Evolutionary conservation across 331 rosid species (phyloP).

Genomic region (Quercus tomentella): DNA sequence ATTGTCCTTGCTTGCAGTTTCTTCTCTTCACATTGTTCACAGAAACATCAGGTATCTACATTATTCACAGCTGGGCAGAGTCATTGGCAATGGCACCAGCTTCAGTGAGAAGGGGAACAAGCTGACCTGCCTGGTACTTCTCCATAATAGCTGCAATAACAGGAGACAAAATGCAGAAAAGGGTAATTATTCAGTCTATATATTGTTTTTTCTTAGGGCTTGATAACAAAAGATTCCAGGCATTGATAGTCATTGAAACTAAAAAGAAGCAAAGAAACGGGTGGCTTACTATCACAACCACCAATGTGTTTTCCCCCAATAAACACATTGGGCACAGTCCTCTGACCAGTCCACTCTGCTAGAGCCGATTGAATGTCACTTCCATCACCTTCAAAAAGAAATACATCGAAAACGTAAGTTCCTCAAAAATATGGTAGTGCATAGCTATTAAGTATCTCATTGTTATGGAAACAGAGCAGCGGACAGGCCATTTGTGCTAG

Average conservation of each 20-base stretch:
- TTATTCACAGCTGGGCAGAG: slow-evolving; percentile 36
- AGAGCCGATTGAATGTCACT: slow-evolving; percentile 56
- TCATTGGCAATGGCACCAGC: slow-evolving; percentile 60
- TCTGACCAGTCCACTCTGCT: slow-evolving; percentile 67
- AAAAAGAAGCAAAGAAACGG: neutral
- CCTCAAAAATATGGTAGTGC: neutral
- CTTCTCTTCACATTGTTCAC: neutral
- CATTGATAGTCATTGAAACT: neutral
- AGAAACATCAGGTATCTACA: neutral
- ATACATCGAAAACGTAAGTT: neutral
- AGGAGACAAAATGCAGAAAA: neutral
- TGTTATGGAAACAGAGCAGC: neutral
- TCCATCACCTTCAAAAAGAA: slow-evolving; percentile 59
- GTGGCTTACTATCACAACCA: slow-evolving; percentile 73
- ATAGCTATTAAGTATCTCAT: neutral
- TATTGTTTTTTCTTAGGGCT: neutral
- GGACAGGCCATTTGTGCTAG: no score
- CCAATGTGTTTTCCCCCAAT: slow-evolving; percentile 75
- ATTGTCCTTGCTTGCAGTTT: neutral
- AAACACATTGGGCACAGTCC: slow-evolving; percentile 76
- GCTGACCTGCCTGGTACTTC: slow-evolving; percentile 55
- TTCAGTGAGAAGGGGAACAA: slow-evolving; percentile 61
- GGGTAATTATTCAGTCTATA: neutral
- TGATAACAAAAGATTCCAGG: neutral
- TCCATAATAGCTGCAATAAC: slow-evolving; percentile 51